These are phyloP conservation scores for Globisporangium spiculum DNA, from an alignment of 352 stramenopile genomes.

Conservation along the genomic window DNA sequence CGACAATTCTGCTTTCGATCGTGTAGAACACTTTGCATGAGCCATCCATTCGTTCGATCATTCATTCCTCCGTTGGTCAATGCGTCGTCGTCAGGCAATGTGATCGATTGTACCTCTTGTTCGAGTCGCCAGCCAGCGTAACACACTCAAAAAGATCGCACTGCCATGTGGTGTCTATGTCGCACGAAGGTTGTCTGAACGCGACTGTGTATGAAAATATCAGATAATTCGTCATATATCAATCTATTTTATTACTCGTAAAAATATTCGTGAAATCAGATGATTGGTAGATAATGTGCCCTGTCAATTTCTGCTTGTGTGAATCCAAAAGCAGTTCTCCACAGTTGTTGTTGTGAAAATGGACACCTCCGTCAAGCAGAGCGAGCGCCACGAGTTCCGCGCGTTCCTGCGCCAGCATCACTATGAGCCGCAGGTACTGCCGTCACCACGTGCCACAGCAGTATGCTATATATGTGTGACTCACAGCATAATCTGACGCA, in stretches of 20 bases:
- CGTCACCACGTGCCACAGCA: neutral
- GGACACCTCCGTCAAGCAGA: slow-evolving; percentile 16
- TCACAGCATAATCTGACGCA: neutral
- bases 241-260: neutral
- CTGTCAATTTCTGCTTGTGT: neutral
- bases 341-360: neutral
- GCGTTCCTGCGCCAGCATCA: slow-evolving; percentile 40
- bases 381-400: slow-evolving; percentile 37
- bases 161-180: slow-evolving; percentile 1
- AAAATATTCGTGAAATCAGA: neutral
- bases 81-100: neutral
- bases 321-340: neutral
- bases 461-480: neutral
- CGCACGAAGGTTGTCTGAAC: neutral
- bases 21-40: neutral
- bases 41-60: neutral
- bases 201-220: neutral
- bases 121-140: neutral
- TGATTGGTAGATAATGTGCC: neutral
- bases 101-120: neutral
- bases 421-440: slow-evolving; percentile 36
- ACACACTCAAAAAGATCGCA: neutral
- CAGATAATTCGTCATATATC: neutral
- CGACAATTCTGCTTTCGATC: neutral
- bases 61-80: neutral